Evolutionary conservation across 768 basidiomycete species (phyloP), one percentile per base, ranked within the genome.

Genomic region (Lactarius tabidus): DNA sequence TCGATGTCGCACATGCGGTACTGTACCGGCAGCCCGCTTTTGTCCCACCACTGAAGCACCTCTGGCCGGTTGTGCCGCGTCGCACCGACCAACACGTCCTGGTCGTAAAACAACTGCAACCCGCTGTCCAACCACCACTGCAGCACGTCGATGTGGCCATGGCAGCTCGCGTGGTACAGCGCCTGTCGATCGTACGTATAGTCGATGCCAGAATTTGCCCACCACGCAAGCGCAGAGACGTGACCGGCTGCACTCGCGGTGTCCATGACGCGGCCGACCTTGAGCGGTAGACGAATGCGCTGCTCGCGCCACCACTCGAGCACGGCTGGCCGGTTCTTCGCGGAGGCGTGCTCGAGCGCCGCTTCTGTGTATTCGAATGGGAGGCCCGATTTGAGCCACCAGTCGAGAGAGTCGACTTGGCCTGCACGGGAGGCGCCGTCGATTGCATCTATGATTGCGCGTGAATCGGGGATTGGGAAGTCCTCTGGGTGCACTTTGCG

Each of bases 1-100:
- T 95, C 93, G 57, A 95, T 86, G 74, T 95, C 93, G 72, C 93
- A 94, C 83, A 93, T 86, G 60, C 93, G 84, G 75, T 93, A 95
- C 71, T 90, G 89, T 63, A 94, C 85, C 4, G 89, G 82, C 57
- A 94, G 78, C 8, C 88, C 88, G 48, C 84, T 88, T 71, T 83
- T 84, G 67, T 90, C 83, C 93, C 93, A 95, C 93, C 93, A 95
- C 67, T 91, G 87, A 28, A 95, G 77, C 35, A 93, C 89, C 69
- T 89, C 88, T 29, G 88, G 87, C 45, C 89, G 82, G 68, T 93
- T 91, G 74, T 92, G 86, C 70, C 87, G 81, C 31, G 93, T 93
- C 31, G 93, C 93, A 29, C 89, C 87, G 5, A 83, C 84, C 60
- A 95, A 79, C 10, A 85, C 88, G 65, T 94, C 92, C 65, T 85